Percentiles rank a stretch among this genome's conserved stretches.
These are phyloP conservation scores for Solanum pennellii DNA, from an alignment of 257 asterid species.

Conservation along the genomic window DNA sequence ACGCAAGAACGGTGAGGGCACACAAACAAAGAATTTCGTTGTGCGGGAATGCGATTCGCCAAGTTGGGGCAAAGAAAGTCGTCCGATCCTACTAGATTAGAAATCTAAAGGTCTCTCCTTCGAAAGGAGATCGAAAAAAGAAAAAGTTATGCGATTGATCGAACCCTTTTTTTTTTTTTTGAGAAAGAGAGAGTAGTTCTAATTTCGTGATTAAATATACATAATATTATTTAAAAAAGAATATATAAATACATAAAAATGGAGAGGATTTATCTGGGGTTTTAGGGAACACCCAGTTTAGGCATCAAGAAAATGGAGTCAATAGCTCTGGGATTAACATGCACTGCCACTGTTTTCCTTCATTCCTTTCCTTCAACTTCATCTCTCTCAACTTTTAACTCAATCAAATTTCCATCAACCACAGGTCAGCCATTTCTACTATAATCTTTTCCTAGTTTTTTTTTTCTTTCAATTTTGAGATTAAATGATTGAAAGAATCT, in stretches of 20 bases:
- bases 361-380: neutral
- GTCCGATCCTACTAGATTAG: too few species aligned
- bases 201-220: neutral
- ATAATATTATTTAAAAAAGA: neutral
- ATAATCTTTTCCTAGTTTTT: neutral
- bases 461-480: neutral
- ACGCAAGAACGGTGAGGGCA: too few species aligned
- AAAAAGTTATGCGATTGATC: too few species aligned
- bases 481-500: neutral
- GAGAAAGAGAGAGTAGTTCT: neutral
- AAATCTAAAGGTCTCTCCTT: too few species aligned
- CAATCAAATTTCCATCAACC: slow-evolving; percentile 14
- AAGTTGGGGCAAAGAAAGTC: too few species aligned
- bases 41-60: too few species aligned
- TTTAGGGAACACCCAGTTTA: neutral
- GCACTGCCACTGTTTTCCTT: slow-evolving; percentile 22
- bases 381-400: slow-evolving; percentile 8
- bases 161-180: too few species aligned
- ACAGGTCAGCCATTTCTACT: slow-evolving; percentile 2
- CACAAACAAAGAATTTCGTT: too few species aligned
- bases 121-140: too few species aligned
- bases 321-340: slow-evolving; percentile 23
- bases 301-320: slow-evolving; percentile 35
- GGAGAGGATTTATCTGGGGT: neutral
- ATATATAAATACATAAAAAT: neutral